These are phyloP conservation scores for Xylariales sp. DNA, from an alignment of 2,329 filamentous ascomycete species.

Conservation along the genomic window DNA sequence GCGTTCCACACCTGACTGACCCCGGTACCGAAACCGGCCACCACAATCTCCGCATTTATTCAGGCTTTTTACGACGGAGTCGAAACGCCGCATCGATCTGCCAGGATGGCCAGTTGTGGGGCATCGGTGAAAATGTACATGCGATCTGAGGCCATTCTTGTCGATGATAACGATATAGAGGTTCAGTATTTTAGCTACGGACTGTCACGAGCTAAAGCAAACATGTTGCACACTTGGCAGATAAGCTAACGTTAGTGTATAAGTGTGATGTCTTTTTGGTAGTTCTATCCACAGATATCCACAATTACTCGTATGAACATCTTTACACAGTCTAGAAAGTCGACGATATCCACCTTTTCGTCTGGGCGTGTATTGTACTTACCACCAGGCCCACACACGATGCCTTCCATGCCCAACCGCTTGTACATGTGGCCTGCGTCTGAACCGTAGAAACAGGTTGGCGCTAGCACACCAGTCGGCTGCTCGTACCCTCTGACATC, in stretches of 20 bases:
- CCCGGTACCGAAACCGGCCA: no score
- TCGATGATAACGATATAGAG: no score
- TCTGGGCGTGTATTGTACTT: slow-evolving; percentile 21
- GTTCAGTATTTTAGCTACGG: no score
- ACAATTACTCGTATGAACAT: slow-evolving; percentile 21
- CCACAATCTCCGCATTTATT: no score
- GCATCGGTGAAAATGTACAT: no score
- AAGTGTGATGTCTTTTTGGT: not conserved
- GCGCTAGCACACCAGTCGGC: slow-evolving; percentile 18
- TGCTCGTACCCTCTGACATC: slow-evolving; percentile 13
- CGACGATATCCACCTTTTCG: slow-evolving; percentile 20
- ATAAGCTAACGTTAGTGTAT: not conserved
- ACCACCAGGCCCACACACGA: slow-evolving; percentile 20
- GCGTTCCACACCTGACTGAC: no score
- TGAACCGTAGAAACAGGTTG: slow-evolving; percentile 21
- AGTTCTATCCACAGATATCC: slow-evolving; percentile 14
- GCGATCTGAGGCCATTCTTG: no score
- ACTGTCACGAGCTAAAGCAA: no score
- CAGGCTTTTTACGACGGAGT: no score
- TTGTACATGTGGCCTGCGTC: slow-evolving; percentile 20
- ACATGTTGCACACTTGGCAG: no score
- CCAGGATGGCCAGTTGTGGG: no score
- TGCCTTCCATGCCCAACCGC: slow-evolving; percentile 18
- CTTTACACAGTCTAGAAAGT: slow-evolving; percentile 19
- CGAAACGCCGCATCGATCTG: no score